These are phyloP conservation scores for Abrus precatorius DNA, from an alignment of 306 rosid genomes.

Conservation along the genomic window DNA sequence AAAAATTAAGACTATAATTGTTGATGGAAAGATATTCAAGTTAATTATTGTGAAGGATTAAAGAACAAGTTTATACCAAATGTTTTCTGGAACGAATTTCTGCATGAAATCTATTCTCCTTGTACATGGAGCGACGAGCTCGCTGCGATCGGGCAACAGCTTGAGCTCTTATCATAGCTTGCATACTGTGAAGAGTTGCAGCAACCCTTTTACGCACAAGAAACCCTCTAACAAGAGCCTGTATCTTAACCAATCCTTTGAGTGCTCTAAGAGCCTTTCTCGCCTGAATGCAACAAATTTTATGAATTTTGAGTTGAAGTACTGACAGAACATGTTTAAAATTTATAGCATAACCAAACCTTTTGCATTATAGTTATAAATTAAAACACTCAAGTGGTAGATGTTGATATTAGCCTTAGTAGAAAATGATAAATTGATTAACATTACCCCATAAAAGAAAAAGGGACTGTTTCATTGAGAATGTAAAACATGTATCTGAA, in stretches of 20 bases:
- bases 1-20: too few species aligned
- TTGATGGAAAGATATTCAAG: neutral
- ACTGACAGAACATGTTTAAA: neutral
- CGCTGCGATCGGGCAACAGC: conserved; percentile 63
- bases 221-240: conserved; percentile 89
- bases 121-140: conserved; percentile 80
- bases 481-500: conserved; percentile 10
- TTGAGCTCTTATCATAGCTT: conserved; percentile 90
- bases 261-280: conserved; percentile 89
- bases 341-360: neutral
- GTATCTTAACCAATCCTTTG: conserved; percentile 83
- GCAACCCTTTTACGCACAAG: conserved; percentile 83
- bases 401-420: neutral
- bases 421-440: neutral
- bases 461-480: conserved; percentile 54
- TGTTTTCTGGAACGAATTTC: conserved; percentile 59
- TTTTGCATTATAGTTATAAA: neutral
- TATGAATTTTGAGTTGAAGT: neutral
- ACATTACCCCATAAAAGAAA: neutral
- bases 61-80: conserved; percentile 53
- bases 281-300: conserved; percentile 60
- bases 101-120: conserved; percentile 54
- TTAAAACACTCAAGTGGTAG: neutral
- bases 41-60: neutral
- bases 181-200: conserved; percentile 89